A percentile compares a stretch with the other conserved stretches of the same genome.
Evolutionary conservation across 1,284 basidiomycete species (phyloP).

Genomic region (Clitocybe nebularis): DNA sequence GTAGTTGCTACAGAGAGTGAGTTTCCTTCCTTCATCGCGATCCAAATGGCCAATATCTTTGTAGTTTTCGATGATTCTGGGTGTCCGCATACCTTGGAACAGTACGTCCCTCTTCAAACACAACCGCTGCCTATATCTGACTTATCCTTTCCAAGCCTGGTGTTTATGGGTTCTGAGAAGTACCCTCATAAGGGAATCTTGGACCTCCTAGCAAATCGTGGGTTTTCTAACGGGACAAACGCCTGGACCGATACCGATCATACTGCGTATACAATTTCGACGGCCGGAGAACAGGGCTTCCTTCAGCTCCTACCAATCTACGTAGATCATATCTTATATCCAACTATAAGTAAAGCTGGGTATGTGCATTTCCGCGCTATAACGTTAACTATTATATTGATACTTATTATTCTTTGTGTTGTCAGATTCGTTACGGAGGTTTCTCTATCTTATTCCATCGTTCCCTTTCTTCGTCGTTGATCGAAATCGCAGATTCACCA

Average conservation of each 20-base stretch:
- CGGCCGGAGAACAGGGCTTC: slow-evolving; percentile 95
- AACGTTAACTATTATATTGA: slow-evolving; percentile 1
- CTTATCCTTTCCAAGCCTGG: slow-evolving; percentile 46
- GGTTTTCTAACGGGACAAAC: slow-evolving; percentile 91
- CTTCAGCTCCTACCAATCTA: slow-evolving; percentile 93
- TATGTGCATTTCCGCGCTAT: slow-evolving; percentile 20
- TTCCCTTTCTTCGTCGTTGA: too few relatives aligned
- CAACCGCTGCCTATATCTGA: slow-evolving; percentile 5
- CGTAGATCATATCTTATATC: slow-evolving; percentile 96
- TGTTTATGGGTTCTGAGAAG: slow-evolving; percentile 93
- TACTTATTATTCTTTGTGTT: slow-evolving; percentile 10
- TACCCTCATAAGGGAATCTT: slow-evolving; percentile 98
- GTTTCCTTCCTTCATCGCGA: slow-evolving; percentile 19
- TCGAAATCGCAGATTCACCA: slow-evolving; percentile 71
- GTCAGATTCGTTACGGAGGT: slow-evolving; percentile 84
- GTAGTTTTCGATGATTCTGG: slow-evolving; percentile 90
- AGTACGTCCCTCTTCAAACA: slow-evolving; percentile 51
- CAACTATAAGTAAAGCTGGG: slow-evolving; percentile 89
- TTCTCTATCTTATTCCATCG: too few relatives aligned
- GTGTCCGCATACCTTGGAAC: slow-evolving; percentile 92
- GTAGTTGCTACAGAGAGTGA: slow-evolving; percentile 89
- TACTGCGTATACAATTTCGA: slow-evolving; percentile 96
- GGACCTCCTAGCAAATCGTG: slow-evolving; percentile 95
- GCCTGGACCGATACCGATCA: slow-evolving; percentile 85
- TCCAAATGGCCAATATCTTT: slow-evolving; percentile 1